Evolutionary conservation across 2,329 filamentous ascomycete genomes (phyloP), one percentile per base, ranked within the genome.

Genomic region (Tolypocladium nubicola): DNA sequence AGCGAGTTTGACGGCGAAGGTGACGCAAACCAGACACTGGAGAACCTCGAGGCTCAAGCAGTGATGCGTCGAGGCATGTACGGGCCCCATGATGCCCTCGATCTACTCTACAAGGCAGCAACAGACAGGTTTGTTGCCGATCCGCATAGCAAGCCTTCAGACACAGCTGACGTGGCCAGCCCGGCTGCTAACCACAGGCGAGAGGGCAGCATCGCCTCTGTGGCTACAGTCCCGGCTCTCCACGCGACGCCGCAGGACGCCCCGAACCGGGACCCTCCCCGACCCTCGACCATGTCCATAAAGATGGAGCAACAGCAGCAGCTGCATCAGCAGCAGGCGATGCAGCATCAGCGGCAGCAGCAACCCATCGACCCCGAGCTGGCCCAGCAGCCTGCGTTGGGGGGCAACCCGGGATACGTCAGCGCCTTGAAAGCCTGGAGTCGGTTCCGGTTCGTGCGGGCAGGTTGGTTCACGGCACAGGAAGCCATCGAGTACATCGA

Each of bases 401-500:
- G 76, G 60, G 63, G 74, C 54, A 77, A 83, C 60, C 75, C 79
- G 37, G 79, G 84, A 54, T 86, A 86, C 63, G 75, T 81, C 47
- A 83, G 88, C 58, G 92, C 92, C 0, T 75, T 96, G 59, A 86
- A 84, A 65, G 88, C 90, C n/a, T 99, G 94, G 94, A 85, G 87
- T 2, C 81, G 90, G 61, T 92, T 97, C 70, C 86, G 92, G 49
- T 97, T 97, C 68, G 93, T 97, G n/a, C 86, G 91, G 56, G 91
- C 91, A 10, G 94, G 94, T 11, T 97, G 93, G 93, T 94, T 99
- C 70, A 96, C 91, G 0, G 89, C 93, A 0, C 85, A 89, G 62
- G 94, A 99, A 72, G 93, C 90, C 26, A 92, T 97, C 70, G 86
- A 87, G 49, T 97, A 97, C 67, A 89, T 99, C 61, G 87, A 92